Base-by-base conservation (phyloP, 176 grass and related monocot species). In the Carex littledalei region DNA sequence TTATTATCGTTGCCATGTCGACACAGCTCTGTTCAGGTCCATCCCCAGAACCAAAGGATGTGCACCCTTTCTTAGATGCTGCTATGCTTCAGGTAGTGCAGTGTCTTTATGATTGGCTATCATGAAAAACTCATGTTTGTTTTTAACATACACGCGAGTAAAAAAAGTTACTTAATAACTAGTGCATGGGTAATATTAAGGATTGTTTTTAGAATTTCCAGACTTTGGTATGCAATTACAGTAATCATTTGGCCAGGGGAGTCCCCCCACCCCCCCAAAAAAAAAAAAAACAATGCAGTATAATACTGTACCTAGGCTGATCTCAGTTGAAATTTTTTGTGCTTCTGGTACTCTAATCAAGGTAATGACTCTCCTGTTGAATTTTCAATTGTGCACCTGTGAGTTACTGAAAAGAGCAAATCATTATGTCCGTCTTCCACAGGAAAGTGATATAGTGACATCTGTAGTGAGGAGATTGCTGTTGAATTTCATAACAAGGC, bases 21-120 rank as follows among this genome's bases (percentile, higher is more conserved):
- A 99, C 96, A 79, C 96, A 99, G 63, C 92, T 99, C 53, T 95
- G 96, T 92, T 92, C 88, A 89, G 96, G 96, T 78, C 90, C 96
- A 84, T 99, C 96, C 66, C 93, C 93, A 88, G 93, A 91, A 74
- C 88, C 90, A 37, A 99, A 95, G 86, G 96, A 99, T 86, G 78
- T 95, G 39, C 96, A 99, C 88, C 93, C 96, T 84, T 99, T 95
- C 84, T 90, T 99, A 79, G 93, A 95, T 82, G 93, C 91, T 63
- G 91, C 96, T 68, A 95, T 99, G 96, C 78, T 87, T 89, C 96
- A 99, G 90, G 96, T 99, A 92, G 80, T 80, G 57, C 55, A 88
- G 86, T 50, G 14, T 20, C 41, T 50, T 53, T 47, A 67, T 9
- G 50, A 78, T 78, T 78, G 74, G 12, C 0, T 78, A 56, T 8